A percentile compares a stretch with the other conserved stretches of the same genome.
Conservation (phyloP, 2,329 filamentous ascomycete genomes). For the Aspergillus sp. region DNA sequence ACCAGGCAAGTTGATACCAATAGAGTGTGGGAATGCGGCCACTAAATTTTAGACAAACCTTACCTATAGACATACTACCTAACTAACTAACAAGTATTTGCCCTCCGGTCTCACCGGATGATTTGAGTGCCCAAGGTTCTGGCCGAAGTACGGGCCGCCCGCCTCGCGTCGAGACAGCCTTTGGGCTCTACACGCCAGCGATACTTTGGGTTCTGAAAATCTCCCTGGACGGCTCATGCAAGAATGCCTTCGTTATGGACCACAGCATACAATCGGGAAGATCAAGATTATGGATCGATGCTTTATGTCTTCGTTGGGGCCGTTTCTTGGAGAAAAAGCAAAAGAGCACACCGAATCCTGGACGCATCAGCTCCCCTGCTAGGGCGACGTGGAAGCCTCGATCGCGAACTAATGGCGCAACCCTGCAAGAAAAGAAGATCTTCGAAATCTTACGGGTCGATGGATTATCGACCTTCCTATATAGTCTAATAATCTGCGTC, state of each 20-base stretch:
- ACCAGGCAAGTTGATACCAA: not conserved
- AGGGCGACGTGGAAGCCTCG: not conserved
- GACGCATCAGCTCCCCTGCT: not conserved
- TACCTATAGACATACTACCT: not conserved
- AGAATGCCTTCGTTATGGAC: not conserved
- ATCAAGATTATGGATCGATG: not conserved
- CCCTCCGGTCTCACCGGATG: not conserved
- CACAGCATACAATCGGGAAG: not conserved
- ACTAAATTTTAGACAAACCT: constrained; percentile 1
- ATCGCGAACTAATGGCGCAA: not conserved
- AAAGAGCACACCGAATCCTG: not conserved
- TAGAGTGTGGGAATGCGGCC: not conserved
- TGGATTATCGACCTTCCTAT: not conserved
- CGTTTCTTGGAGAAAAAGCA: not conserved
- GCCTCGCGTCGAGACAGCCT: not conserved
- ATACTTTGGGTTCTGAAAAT: not conserved
- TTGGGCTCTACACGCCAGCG: not conserved
- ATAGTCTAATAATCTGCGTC: not conserved
- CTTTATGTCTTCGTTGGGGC: not conserved
- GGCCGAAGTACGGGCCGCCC: not conserved
- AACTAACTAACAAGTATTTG: not conserved
- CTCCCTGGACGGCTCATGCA: not conserved
- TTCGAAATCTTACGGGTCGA: not conserved
- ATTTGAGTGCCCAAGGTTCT: not conserved
- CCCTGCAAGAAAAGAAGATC: not conserved